phyloP scores from a whole-genome alignment of 805 yeast species.

The Candida arabinofermentans region DNA sequence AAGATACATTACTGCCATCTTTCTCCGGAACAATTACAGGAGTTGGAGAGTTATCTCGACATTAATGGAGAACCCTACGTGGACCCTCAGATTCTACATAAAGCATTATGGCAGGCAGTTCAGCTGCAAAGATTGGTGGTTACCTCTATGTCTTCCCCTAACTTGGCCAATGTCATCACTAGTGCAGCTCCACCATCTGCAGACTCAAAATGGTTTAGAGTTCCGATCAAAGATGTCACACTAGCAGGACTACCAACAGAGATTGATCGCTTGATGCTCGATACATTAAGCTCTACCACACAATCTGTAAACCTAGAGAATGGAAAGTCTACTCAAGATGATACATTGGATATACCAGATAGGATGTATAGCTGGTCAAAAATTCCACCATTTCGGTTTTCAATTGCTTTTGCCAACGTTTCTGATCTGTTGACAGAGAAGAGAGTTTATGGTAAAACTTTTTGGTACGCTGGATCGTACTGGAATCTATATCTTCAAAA shows the following conservation, averaged over 20 bases:
- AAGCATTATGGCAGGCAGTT: slow-evolving; percentile 48
- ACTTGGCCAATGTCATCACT: slow-evolving; percentile 26
- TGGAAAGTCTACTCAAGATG: slow-evolving; percentile 26
- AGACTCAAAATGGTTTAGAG: slow-evolving; percentile 33
- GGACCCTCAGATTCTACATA: slow-evolving; percentile 35
- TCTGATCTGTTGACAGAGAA: slow-evolving; percentile 41
- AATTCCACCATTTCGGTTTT: slow-evolving; percentile 52
- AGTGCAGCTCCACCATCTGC: slow-evolving; percentile 28
- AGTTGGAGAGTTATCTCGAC: slow-evolving; percentile 38
- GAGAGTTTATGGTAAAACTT: slow-evolving; percentile 46
- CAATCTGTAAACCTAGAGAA: slow-evolving; percentile 12
- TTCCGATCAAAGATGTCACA: slow-evolving; percentile 46
- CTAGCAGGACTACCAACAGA: slow-evolving; percentile 40
- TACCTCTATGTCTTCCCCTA: slow-evolving; percentile 24
- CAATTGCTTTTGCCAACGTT: slow-evolving; percentile 47
- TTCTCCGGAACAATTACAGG: slow-evolving; percentile 43
- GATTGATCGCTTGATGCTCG: slow-evolving; percentile 27
- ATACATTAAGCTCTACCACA: slow-evolving; percentile 17
- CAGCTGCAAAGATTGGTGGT: slow-evolving; percentile 38
- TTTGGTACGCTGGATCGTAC: slow-evolving; percentile 60
- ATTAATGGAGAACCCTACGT: slow-evolving; percentile 35
- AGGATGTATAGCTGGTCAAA: slow-evolving; percentile 34
- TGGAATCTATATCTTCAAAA: slow-evolving; percentile 57
- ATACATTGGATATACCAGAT: slow-evolving; percentile 9
- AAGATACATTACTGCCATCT: slow-evolving; percentile 46